A percentile compares a stretch with the other conserved stretches of the same genome.
Conservation (phyloP, 768 basidiomycete genomes). For the Hericium coralloides region DNA sequence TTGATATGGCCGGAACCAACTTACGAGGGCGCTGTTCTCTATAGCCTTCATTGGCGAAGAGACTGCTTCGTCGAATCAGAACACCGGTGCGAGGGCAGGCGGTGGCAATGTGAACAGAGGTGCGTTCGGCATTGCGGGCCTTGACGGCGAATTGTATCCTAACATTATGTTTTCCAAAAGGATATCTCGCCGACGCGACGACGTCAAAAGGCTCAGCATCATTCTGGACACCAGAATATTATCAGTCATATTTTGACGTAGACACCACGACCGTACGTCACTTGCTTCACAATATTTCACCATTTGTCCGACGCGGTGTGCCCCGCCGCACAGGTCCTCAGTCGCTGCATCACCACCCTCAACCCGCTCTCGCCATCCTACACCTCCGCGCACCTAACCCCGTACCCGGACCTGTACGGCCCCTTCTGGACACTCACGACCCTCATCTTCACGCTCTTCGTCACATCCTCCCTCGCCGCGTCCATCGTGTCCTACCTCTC, state of each 20-base stretch:
- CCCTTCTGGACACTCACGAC: conserved; percentile 99
- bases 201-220: conserved; percentile 27
- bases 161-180: conserved; percentile 24
- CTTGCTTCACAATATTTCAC: neutral
- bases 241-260: conserved; percentile 83
- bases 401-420: conserved; percentile 70
- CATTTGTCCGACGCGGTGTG: conserved; percentile 8
- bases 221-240: conserved; percentile 74
- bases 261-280: conserved; percentile 62
- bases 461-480: conserved; percentile 86
- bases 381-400: conserved; percentile 52
- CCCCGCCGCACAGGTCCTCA: conserved; percentile 42
- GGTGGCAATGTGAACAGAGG: conserved; percentile 8
- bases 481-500: conserved; percentile 86
- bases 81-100: neutral
- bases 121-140: neutral
- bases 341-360: conserved; percentile 69
- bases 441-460: conserved; percentile 85
- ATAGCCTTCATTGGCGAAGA: neutral
- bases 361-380: conserved; percentile 65
- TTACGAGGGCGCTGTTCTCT: neutral
- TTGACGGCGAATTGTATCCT: neutral
- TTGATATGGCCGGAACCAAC: neutral
- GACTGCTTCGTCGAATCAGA: neutral
- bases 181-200: conserved; percentile 51